phyloP scores from a whole-genome alignment of 805 yeast genomes.

The Ogataea allantospora region DNA sequence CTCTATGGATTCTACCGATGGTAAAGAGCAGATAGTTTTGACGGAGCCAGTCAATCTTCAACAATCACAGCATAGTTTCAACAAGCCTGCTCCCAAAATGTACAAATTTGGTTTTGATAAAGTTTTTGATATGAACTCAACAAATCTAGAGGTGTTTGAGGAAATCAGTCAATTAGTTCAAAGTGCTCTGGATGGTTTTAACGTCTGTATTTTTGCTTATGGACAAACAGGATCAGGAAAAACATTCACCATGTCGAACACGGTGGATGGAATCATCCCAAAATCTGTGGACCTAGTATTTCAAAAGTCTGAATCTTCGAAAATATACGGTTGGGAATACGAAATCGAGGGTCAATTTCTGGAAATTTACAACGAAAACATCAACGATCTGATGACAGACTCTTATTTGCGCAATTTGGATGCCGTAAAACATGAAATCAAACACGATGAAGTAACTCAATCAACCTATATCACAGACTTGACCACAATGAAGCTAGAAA shows the following conservation, averaged over 20 bases:
- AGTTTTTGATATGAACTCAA: slow-evolving; percentile 55
- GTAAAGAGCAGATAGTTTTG: slow-evolving; percentile 33
- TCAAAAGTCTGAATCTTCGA: slow-evolving; percentile 45
- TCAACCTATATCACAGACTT: slow-evolving; percentile 63
- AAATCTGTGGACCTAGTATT: slow-evolving; percentile 71
- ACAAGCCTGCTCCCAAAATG: slow-evolving; percentile 17
- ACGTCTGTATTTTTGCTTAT: slow-evolving; percentile 92
- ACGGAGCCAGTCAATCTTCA: slow-evolving; percentile 17
- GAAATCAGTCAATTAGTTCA: slow-evolving; percentile 87
- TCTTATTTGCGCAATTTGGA: slow-evolving; percentile 22
- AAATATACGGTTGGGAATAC: slow-evolving; percentile 62
- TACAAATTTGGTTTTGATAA: slow-evolving; percentile 69
- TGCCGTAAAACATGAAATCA: slow-evolving; percentile 57
- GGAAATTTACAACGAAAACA: slow-evolving; percentile 84
- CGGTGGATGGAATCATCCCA: slow-evolving; percentile 77
- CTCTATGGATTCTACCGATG: slow-evolving; percentile 19
- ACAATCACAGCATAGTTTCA: slow-evolving; percentile 5
- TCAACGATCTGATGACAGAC: slow-evolving; percentile 62
- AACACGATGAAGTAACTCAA: slow-evolving; percentile 57
- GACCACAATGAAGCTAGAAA: slow-evolving; percentile 42
- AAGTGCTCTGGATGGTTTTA: slow-evolving; percentile 82
- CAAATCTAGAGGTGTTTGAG: slow-evolving; percentile 68
- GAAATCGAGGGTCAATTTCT: slow-evolving; percentile 69
- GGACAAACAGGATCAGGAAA: slow-evolving; percentile 98
- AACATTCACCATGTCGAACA: slow-evolving; percentile 82